phyloP scores from a whole-genome alignment of 2,329 filamentous ascomycete species.

The Grosmannia serpens region DNA sequence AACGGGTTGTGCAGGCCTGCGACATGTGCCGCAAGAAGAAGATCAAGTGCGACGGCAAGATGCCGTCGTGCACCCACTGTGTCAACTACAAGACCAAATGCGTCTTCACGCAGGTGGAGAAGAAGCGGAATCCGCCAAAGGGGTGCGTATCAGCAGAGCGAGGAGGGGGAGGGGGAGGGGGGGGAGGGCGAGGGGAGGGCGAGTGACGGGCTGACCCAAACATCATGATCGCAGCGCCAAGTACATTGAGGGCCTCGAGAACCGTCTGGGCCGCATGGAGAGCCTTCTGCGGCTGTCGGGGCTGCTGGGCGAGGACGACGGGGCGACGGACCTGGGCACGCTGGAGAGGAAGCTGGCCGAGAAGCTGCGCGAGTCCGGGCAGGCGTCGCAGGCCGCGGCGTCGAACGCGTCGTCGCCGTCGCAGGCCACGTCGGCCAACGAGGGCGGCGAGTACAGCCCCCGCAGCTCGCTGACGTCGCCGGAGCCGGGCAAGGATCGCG shows the following conservation, averaged over 20 bases:
- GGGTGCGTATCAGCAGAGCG: conserved; percentile 49
- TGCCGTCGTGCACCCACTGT: conserved; percentile 90
- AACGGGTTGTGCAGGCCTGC: conserved; percentile 50
- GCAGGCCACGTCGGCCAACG: conserved; percentile 29
- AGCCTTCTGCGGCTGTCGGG: conserved; percentile 78
- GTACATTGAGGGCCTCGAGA: conserved; percentile 95
- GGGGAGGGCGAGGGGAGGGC: not conserved
- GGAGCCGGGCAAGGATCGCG: conserved; percentile 22
- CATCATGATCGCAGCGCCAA: conserved; percentile 54
- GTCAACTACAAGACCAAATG: conserved; percentile 98
- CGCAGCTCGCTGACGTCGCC: conserved; percentile 45
- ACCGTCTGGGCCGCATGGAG: conserved; percentile 91
- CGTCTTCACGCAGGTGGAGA: conserved; percentile 94
- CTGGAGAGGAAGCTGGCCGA: conserved; percentile 63
- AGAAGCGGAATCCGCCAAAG: conserved; percentile 95
- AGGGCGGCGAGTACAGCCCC: conserved; percentile 29
- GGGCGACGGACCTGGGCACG: conserved; percentile 75
- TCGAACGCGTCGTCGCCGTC: conserved; percentile 43
- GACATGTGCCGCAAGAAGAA: conserved; percentile 96
- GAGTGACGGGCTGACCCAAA: not conserved
- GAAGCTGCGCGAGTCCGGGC: conserved; percentile 39
- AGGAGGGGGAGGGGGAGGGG: not conserved
- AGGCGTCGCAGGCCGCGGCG: conserved; percentile 33
- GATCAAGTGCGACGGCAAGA: conserved; percentile 96
- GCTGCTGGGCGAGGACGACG: conserved; percentile 75